Evolutionary conservation across 495 filamentous ascomycete genomes (phyloP).

Genomic region (Darksidea phi): DNA sequence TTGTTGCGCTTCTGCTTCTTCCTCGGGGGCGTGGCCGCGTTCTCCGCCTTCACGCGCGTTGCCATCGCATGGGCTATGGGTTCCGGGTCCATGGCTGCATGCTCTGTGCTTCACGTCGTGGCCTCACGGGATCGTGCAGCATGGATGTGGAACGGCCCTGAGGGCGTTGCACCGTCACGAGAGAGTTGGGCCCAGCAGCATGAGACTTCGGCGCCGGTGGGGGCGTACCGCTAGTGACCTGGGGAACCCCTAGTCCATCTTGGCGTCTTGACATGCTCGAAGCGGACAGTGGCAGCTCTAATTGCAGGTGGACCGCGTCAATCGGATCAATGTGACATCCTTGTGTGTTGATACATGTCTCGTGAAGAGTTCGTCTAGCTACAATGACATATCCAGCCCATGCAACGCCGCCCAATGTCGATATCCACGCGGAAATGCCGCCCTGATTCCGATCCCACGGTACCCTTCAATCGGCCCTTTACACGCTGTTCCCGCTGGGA

Average conservation of each 20-base stretch:
- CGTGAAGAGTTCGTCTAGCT: no score
- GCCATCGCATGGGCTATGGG: background rate
- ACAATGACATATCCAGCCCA: background rate
- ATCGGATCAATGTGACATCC: no score
- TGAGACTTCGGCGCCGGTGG: no score
- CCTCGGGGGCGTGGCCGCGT: slow-evolving; percentile 18
- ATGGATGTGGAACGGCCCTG: slow-evolving; percentile 25
- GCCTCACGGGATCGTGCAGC: slow-evolving; percentile 4
- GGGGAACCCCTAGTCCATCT: no score
- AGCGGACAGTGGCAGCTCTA: no score
- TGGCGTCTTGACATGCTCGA: no score
- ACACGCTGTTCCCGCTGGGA: slow-evolving; percentile 6
- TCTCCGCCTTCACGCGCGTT: background rate
- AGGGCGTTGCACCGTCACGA: slow-evolving; percentile 15
- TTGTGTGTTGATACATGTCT: no score
- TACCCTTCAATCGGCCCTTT: background rate
- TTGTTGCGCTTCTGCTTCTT: slow-evolving; percentile 76
- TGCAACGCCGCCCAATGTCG: background rate
- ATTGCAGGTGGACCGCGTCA: no score
- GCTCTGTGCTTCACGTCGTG: background rate
- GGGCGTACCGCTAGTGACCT: no score
- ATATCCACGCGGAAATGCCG: background rate
- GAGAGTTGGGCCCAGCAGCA: no score
- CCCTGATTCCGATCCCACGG: background rate
- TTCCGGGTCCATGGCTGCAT: slow-evolving; percentile 11